Base-by-base conservation (phyloP, 768 basidiomycete genomes). In the Tricholoma sp. region DNA sequence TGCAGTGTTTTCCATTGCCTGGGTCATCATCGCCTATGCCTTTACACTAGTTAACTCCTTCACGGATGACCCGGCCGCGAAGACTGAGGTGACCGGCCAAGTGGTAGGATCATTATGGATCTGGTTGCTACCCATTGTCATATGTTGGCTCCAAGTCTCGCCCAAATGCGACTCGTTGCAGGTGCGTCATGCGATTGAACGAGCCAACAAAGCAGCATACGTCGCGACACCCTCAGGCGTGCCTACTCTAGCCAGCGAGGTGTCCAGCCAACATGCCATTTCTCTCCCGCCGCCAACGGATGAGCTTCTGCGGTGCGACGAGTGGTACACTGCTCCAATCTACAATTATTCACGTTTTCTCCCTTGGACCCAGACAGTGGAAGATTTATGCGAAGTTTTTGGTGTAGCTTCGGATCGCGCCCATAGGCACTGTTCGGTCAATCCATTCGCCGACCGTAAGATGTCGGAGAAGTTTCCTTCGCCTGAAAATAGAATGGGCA, bases 1-100 rank as follows among this genome's bases (percentile, higher is more conserved):
- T 9, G 75, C 76, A 2, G 73, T 67, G 1, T 66, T 67, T 10
- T 74, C 74, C 10, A 76, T 80, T n/a, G 59, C 62, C 0, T 80
- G 77, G 77, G 79, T 79, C 1, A 55, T 77, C 35, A 62, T 80
- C 5, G 77, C 79, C 0, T 79, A 78, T 56, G 50, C 69, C 3
- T 67, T 77, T 58, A 76, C 76, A 2, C 63, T 77, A 27, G 52
- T 74, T n/a, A 69, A 73, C 46, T 68, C 72, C 8, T 72, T 74
- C 57, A 60, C 64, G 10, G 56, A 59, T 4, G 54, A 67, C 31
- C 61, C 65, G 22, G 64, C 60, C 5, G 57, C 54, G n/a, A 52
- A 59, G 14, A 24, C 75, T 4, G 61, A 71, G 32, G 63, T 69
- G 8, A 76, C 68, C 22, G 79, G 77, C 0, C 68, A 77, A 51